Conservation (phyloP, 1,139 yeast species). For the Maudiozyma humilis region DNA sequence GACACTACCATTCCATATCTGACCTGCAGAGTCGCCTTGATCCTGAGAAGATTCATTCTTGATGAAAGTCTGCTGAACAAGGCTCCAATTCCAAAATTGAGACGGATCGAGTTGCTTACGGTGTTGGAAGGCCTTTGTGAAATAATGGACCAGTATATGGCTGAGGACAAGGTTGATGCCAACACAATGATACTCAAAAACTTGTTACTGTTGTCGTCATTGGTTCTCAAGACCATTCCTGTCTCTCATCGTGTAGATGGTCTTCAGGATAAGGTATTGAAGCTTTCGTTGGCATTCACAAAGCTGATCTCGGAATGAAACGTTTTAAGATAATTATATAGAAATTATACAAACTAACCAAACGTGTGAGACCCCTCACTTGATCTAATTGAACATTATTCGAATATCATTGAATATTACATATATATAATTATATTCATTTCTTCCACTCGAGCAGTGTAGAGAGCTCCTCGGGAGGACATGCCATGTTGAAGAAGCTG, state of each 20-base stretch:
- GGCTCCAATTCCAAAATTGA: slow-evolving; percentile 48
- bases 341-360: too few relatives aligned
- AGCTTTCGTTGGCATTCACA: slow-evolving; percentile 25
- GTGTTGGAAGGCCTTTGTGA: slow-evolving; percentile 32
- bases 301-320: slow-evolving; percentile 14
- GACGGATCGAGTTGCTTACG: slow-evolving; percentile 40
- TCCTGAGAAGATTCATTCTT: slow-evolving; percentile 44
- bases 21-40: slow-evolving; percentile 42
- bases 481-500: slow-evolving; percentile 66
- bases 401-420: neutral
- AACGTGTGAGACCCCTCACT: too few relatives aligned
- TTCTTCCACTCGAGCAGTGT: slow-evolving; percentile 63
- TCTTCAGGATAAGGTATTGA: slow-evolving; percentile 23
- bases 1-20: slow-evolving; percentile 34
- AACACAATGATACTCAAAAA: slow-evolving; percentile 9
- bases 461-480: slow-evolving; percentile 59
- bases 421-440: slow-evolving; percentile 3
- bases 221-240: slow-evolving; percentile 34
- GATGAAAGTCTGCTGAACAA: slow-evolving; percentile 44
- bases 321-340: too few relatives aligned
- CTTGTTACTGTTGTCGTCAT: slow-evolving; percentile 30
- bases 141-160: slow-evolving; percentile 21
- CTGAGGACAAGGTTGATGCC: slow-evolving; percentile 8
- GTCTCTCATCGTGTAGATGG: slow-evolving; percentile 30
- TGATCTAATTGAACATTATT: neutral